Conservation (phyloP, 2,329 filamentous ascomycete species). For the Epichloe sibirici region DNA sequence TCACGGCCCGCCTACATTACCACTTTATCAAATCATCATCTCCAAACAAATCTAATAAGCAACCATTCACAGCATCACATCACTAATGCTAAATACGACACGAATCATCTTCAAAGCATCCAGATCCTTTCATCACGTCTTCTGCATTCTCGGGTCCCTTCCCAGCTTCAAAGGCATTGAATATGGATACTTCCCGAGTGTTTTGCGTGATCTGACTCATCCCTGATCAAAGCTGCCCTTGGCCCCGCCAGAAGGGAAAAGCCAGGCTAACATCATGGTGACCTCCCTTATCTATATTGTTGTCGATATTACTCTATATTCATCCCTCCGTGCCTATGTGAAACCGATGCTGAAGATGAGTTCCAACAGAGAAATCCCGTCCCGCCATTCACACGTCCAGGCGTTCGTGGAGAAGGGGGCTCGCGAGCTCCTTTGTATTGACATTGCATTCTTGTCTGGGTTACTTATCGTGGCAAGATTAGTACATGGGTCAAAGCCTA, state of each 20-base stretch:
- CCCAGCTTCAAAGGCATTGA: no score
- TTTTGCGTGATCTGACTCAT: neutral
- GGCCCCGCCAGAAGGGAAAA: constrained; percentile 3
- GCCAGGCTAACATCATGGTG: neutral
- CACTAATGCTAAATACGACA: no score
- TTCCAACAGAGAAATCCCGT: neutral
- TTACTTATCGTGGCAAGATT: neutral
- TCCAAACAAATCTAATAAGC: no score
- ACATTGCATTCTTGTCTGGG: constrained; percentile 7
- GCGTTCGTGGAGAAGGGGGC: neutral
- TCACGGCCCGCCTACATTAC: constrained; percentile 1
- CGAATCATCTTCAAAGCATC: neutral
- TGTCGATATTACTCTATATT: neutral
- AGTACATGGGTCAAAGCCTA: neutral
- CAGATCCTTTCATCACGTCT: neutral
- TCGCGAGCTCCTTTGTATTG: constrained; percentile 7
- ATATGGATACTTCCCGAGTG: neutral
- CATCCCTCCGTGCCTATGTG: neutral
- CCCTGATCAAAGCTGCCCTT: neutral
- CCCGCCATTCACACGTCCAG: neutral
- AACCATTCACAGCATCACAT: no score
- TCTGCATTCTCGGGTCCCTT: no score
- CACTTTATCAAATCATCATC: no score
- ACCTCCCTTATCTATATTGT: neutral
- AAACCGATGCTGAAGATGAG: neutral